These are phyloP conservation scores for Byssothecium circinans DNA, from an alignment of 2,329 filamentous ascomycete species.

Conservation along the genomic window DNA sequence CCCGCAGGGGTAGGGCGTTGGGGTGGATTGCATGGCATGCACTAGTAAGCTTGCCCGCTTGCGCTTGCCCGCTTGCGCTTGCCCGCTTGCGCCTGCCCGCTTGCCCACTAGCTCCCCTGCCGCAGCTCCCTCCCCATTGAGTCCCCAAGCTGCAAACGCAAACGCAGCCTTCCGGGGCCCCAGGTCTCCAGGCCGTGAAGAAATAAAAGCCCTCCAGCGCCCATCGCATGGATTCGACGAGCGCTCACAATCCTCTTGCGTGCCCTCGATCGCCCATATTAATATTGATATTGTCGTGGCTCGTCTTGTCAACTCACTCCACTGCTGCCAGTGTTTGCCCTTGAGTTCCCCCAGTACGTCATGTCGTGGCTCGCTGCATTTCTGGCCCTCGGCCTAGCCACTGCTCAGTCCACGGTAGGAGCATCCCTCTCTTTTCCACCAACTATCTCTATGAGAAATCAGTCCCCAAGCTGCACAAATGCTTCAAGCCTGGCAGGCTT, in stretches of 20 bases:
- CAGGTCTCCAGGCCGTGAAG: background rate
- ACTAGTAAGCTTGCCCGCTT: too few relatives aligned
- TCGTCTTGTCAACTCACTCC: too few relatives aligned
- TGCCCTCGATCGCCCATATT: background rate
- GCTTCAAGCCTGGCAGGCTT: conserved; percentile 20
- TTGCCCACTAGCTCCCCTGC: too few relatives aligned
- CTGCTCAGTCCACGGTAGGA: conserved; percentile 34
- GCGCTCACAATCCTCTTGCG: background rate
- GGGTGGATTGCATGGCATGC: too few relatives aligned
- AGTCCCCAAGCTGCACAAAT: conserved; percentile 29
- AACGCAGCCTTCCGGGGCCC: too few relatives aligned
- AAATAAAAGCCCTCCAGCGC: background rate
- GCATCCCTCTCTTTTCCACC: conserved; percentile 13
- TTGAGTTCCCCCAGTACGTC: conserved; percentile 19
- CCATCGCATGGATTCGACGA: background rate
- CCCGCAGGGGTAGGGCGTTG: too few relatives aligned
- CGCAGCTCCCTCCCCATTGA: too few relatives aligned
- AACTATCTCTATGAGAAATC: conserved; percentile 12
- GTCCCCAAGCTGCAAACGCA: too few relatives aligned
- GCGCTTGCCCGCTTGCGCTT: too few relatives aligned
- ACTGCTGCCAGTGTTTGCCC: too few relatives aligned
- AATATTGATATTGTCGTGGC: too few relatives aligned
- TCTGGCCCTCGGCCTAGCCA: conserved; percentile 32
- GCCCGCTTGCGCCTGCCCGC: too few relatives aligned
- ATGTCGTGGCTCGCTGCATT: conserved; percentile 43